Evolutionary conservation across 192 early-diverging fungal species (phyloP).

Genomic region (Cladochytrium replicatum): DNA sequence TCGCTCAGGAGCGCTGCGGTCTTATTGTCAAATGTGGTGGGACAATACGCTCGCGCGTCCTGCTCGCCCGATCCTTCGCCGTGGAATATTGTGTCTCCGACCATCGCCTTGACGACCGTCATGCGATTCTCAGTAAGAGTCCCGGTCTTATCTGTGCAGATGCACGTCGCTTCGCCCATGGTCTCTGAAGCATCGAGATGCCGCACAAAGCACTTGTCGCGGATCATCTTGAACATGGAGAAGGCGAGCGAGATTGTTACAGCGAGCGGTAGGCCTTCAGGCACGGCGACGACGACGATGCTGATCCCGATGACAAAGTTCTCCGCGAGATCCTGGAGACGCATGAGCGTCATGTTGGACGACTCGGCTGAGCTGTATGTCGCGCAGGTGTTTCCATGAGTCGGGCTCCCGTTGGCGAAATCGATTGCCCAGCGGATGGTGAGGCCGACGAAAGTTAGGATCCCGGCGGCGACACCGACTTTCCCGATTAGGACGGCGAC

Average conservation of each 20-base stretch:
- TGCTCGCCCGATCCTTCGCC: conserved; percentile 47
- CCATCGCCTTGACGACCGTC: conserved; percentile 43
- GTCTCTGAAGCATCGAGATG: conserved; percentile 53
- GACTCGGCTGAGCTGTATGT: background rate
- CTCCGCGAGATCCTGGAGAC: conserved; percentile 28
- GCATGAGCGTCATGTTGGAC: conserved; percentile 13
- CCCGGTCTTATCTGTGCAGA: conserved; percentile 56
- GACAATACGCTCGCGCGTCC: conserved; percentile 24
- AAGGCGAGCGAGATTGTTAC: conserved; percentile 50
- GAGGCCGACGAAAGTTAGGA: conserved; percentile 44
- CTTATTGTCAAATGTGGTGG: conserved; percentile 18
- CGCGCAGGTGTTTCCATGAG: conserved; percentile 4
- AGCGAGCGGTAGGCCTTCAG: conserved; percentile 55
- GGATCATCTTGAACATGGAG: conserved; percentile 58
- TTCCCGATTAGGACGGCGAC: conserved; percentile 53
- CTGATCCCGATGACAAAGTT: conserved; percentile 49
- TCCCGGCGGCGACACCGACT: conserved; percentile 47
- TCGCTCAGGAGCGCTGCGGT: conserved; percentile 30
- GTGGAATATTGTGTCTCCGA: conserved; percentile 31
- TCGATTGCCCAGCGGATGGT: conserved; percentile 40
- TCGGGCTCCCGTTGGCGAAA: background rate
- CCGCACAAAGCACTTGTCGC: conserved; percentile 53
- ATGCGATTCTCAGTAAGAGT: conserved; percentile 54
- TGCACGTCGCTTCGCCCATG: conserved; percentile 53
- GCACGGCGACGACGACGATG: conserved; percentile 53